Evolutionary conservation across 2,329 filamentous ascomycete genomes (phyloP), one percentile per base, ranked within the genome.

Genomic region (Colletotrichum tamarilloi): DNA sequence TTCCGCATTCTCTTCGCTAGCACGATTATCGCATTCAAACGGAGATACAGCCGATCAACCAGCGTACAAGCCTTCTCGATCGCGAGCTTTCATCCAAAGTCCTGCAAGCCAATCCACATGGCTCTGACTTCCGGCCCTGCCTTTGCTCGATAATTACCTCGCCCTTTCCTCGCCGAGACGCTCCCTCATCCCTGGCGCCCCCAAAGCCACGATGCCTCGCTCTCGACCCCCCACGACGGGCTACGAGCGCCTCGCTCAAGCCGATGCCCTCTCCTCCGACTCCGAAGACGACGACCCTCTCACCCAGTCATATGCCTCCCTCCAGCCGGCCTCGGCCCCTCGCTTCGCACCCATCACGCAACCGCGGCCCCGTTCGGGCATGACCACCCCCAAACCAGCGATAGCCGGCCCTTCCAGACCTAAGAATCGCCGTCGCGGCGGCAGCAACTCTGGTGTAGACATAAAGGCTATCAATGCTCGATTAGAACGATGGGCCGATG

Each of bases 401-500:
- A 80, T 82, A 19, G 79, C 79, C 11, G 75, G 76, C 30, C 75
- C 77, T 2, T 77, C 81, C 5, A 70, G 67, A 56, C 80, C 81
- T 49, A 86, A 86, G 77, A 84, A 86, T 75, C 84, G 84, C 77
- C 85, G 78, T 80, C 86, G 85, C 77, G 84, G 80, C 77, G 88
- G 81, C 77, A 93, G 94, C 80, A 97, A 95, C 78, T 95, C 95
- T 24, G 96, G 95, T 3, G 96, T 99, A 22, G 97, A 99, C 80
- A 94, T 99, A 80, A 98, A 98, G 82, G 97, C 97, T 73, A 98
- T 99, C 84, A 99, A 99, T 83, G 95, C 96, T 72, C 90, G 97
- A 28, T 86, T 99, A 30, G 97, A 99, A 84, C 90, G 94, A 81
- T 99, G 97, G 97, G 97, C 97, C 19, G 97, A 98, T 78, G 97